Evolutionary conservation across 1,139 yeast genomes (phyloP).

Genomic region (Dujonia santamariae): DNA sequence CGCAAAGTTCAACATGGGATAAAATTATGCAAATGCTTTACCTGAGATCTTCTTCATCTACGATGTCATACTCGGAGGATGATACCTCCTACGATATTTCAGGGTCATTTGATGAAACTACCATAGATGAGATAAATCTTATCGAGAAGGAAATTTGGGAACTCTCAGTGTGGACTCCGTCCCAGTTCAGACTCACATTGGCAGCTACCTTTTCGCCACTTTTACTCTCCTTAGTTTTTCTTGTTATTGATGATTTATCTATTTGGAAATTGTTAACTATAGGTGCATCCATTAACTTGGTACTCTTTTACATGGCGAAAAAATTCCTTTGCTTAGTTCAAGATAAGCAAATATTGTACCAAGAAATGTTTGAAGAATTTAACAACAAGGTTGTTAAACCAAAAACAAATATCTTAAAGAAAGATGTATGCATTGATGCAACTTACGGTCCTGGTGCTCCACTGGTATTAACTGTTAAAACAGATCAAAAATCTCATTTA

Average conservation of each 20-base stretch:
- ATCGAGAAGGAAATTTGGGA: conserved; percentile 44
- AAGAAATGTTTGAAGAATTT: conserved; percentile 64
- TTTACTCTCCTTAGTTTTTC: conserved; percentile 36
- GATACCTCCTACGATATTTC: conserved; percentile 2
- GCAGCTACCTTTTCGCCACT: conserved; percentile 59
- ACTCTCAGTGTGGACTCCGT: conserved; percentile 58
- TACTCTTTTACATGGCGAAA: conserved; percentile 36
- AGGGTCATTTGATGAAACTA: conserved; percentile 14
- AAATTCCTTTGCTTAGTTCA: conserved; percentile 47
- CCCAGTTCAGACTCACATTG: conserved; percentile 45
- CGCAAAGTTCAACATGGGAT: conserved; percentile 13
- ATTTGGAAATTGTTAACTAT: conserved; percentile 36
- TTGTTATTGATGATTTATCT: conserved; percentile 29
- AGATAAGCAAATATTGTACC: conserved; percentile 60
- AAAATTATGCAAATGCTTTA: conserved; percentile 10
- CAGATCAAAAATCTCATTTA: conserved; percentile 26
- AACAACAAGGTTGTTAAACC: conserved; percentile 67
- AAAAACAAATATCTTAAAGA: conserved; percentile 46
- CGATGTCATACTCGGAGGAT: background rate
- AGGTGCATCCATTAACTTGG: conserved; percentile 34
- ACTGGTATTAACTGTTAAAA: conserved; percentile 12
- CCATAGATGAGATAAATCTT: conserved; percentile 16
- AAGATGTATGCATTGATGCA: conserved; percentile 68
- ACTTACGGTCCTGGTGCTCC: conserved; percentile 36
- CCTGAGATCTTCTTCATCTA: conserved; percentile 3